A percentile compares a stretch with the other conserved stretches of the same genome.
Conservation (phyloP, 345 rosid species). For the Dipteronia sinensis region DNA sequence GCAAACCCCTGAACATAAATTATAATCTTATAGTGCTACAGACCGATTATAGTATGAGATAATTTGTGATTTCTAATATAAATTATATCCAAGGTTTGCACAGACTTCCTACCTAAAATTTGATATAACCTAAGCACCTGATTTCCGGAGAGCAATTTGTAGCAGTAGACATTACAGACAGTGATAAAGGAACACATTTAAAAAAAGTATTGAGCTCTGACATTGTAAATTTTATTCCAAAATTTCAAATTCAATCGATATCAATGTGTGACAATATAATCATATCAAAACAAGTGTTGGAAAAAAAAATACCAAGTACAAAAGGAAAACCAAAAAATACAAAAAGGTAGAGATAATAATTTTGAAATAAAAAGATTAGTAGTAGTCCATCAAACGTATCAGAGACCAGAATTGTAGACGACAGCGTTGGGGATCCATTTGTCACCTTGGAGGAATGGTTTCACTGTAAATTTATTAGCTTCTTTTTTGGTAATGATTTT, state of each 20-base stretch:
- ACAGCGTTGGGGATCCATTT: slow-evolving; percentile 55
- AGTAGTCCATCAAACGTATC: slow-evolving; percentile 3
- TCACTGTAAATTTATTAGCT: slow-evolving; percentile 53
- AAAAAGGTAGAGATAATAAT: no score
- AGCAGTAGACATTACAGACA: slow-evolving; percentile 54
- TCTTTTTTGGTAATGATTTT: slow-evolving; percentile 36
- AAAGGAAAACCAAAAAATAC: no score
- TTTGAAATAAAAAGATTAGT: no score
- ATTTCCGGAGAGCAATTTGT: slow-evolving; percentile 55
- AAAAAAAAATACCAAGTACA: no score
- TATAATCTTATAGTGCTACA: no score
- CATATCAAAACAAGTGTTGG: background rate
- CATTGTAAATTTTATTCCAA: background rate
- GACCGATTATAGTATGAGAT: no score
- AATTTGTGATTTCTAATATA: no score
- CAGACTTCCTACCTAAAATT: no score
- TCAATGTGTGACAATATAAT: background rate
- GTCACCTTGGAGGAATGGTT: slow-evolving; percentile 50
- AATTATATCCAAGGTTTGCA: no score
- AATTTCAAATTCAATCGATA: background rate
- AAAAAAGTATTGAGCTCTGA: background rate
- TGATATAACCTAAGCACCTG: slow-evolving; percentile 32
- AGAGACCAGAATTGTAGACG: slow-evolving; percentile 41
- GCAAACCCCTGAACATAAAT: no score
- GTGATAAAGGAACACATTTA: slow-evolving; percentile 29